phyloP scores from a whole-genome alignment of 2,329 filamentous ascomycete genomes.

The Karstenula rhodostoma region DNA sequence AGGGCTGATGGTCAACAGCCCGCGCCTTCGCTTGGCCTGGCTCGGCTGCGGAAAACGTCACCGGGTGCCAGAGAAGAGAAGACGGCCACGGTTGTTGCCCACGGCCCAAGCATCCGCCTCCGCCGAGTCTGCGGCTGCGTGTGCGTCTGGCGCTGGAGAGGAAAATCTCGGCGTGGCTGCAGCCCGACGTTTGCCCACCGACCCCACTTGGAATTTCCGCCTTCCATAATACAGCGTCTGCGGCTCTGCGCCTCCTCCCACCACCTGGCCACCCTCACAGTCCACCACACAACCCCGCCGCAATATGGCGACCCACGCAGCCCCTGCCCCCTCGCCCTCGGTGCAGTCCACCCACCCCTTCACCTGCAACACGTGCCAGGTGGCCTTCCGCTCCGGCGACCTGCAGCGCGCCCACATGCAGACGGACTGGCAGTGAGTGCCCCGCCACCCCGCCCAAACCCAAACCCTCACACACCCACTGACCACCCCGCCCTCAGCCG shows the following conservation, averaged over 20 bases:
- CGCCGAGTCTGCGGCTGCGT: no score
- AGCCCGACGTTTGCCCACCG: background rate
- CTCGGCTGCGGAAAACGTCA: conserved; percentile 7
- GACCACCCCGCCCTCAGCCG: conserved; percentile 69
- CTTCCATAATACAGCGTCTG: background rate
- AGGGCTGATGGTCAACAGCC: conserved; percentile 9
- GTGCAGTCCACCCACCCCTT: conserved; percentile 73
- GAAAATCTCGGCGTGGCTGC: background rate
- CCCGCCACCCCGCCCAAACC: background rate
- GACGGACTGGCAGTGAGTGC: conserved; percentile 93
- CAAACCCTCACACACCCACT: background rate
- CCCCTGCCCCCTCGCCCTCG: conserved; percentile 34
- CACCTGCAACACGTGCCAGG: conserved; percentile 98
- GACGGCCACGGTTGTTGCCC: no score
- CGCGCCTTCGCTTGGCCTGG: background rate
- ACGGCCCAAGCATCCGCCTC: no score
- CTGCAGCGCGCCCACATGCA: conserved; percentile 96
- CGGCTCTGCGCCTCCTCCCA: background rate
- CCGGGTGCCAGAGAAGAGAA: no score
- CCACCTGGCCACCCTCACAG: background rate
- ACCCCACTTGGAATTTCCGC: conserved; percentile 13
- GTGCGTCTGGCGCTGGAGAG: background rate
- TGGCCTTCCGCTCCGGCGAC: conserved; percentile 93
- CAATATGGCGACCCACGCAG: conserved; percentile 45
- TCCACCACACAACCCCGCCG: background rate